A percentile compares a stretch with the other conserved stretches of the same genome.
phyloP scores from a whole-genome alignment of 306 rosid genomes.

The Echinosophora koreensis region DNA sequence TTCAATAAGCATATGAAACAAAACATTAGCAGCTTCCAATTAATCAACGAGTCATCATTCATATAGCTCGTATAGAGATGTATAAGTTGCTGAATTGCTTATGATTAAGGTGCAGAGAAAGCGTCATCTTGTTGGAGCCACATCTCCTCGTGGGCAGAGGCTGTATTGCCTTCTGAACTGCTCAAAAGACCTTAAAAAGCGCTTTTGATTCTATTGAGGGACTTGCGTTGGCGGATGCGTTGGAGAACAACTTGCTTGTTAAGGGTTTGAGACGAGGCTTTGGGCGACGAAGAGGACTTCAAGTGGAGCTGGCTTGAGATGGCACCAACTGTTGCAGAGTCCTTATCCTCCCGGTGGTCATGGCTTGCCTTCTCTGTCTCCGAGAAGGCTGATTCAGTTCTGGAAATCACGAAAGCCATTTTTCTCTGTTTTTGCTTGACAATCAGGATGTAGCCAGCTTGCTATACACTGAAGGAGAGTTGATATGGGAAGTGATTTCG shows the following conservation, averaged over 20 bases:
- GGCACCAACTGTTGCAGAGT: constrained; percentile 16
- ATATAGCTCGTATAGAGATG: background rate
- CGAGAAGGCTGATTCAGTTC: constrained; percentile 42
- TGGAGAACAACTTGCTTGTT: constrained; percentile 70
- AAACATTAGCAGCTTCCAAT: background rate
- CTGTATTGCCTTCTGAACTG: constrained; percentile 36
- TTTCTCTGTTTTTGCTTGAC: background rate
- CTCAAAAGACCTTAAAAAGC: constrained; percentile 53
- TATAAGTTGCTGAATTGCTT: background rate
- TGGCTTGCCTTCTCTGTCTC: constrained; percentile 46
- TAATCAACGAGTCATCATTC: background rate
- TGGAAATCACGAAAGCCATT: constrained; percentile 58
- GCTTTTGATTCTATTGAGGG: constrained; percentile 57
- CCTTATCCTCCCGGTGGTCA: constrained; percentile 34
- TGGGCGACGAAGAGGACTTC: constrained; percentile 54
- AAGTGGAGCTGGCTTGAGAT: constrained; percentile 65
- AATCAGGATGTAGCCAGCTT: background rate
- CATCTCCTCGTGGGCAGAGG: constrained; percentile 42
- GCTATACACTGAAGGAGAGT: constrained; percentile 1
- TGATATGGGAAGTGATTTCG: constrained; percentile 54
- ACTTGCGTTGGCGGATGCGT: constrained; percentile 70
- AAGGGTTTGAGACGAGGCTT: constrained; percentile 50
- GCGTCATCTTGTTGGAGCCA: constrained; percentile 66
- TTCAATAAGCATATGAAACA: background rate
- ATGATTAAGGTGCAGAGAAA: constrained; percentile 65